Percentiles rank a stretch among this genome's conserved stretches.
These are phyloP conservation scores for Aspergillus neotritici DNA, from an alignment of 2,329 filamentous ascomycete genomes.

Conservation along the genomic window DNA sequence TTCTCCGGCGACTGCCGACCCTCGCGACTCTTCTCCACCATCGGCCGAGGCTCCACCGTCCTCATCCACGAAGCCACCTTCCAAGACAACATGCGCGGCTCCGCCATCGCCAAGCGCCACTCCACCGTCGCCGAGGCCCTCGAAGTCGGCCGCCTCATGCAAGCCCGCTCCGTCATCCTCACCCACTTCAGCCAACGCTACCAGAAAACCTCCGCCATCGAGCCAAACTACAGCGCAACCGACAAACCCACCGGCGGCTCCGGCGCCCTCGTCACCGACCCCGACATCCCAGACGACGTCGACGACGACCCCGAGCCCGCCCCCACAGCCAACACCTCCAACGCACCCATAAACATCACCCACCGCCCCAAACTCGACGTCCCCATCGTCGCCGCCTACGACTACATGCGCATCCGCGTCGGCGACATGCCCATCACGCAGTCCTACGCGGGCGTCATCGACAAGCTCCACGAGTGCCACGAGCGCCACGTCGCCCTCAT, in stretches of 20 bases:
- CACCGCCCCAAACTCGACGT: conserved; percentile 1
- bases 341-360: not conserved
- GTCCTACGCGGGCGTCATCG: conserved; percentile 52
- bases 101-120: conserved; percentile 84
- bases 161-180: conserved; percentile 70
- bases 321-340: conserved; percentile 4
- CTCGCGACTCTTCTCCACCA: conserved; percentile 59
- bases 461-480: conserved; percentile 45
- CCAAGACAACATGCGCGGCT: conserved; percentile 71
- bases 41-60: conserved; percentile 71
- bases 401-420: conserved; percentile 59
- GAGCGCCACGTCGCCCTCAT: conserved; percentile 30
- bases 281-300: conserved; percentile 20
- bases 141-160: conserved; percentile 68
- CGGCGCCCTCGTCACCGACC: conserved; percentile 3
- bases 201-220: conserved; percentile 61
- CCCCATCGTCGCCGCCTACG: conserved; percentile 54
- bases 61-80: conserved; percentile 96
- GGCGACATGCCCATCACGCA: conserved; percentile 55
- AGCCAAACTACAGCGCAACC: conserved; percentile 14
- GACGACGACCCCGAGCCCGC: conserved; percentile 21
- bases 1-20: conserved; percentile 95
- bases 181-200: conserved; percentile 97
- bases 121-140: conserved; percentile 84
- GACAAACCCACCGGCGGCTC: conserved; percentile 6